These are phyloP conservation scores for Beauveria varroae DNA, from an alignment of 2,329 filamentous ascomycete species.

Conservation along the genomic window DNA sequence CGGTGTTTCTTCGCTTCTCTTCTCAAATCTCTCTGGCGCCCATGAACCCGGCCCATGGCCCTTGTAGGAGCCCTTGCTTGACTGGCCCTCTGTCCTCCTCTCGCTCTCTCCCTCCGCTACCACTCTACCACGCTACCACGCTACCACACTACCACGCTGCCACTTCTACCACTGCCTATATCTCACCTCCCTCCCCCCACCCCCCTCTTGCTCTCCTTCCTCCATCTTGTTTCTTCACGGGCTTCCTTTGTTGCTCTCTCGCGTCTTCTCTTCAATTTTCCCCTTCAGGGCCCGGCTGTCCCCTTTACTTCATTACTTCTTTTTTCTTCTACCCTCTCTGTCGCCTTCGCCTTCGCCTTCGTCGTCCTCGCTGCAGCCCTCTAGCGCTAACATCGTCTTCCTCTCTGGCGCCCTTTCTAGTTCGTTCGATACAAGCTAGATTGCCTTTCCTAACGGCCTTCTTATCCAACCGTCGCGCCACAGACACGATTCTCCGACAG, in stretches of 20 bases:
- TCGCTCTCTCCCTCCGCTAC: no score
- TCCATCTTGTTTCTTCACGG: slow-evolving; percentile 14
- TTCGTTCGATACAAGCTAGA: slow-evolving; percentile 10
- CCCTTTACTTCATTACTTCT: slow-evolving; percentile 24
- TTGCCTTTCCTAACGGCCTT: not conserved
- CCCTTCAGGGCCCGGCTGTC: slow-evolving; percentile 20
- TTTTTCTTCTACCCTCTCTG: slow-evolving; percentile 16
- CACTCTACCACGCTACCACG: no score
- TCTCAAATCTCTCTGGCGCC: not conserved
- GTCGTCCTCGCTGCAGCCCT: not conserved
- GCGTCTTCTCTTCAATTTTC: slow-evolving; percentile 6
- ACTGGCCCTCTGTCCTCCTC: no score
- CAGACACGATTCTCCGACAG: not conserved
- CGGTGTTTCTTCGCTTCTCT: not conserved
- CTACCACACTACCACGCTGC: no score
- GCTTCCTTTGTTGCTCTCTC: slow-evolving; percentile 10
- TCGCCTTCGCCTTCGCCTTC: not conserved
- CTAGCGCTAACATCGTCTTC: slow-evolving; percentile 18
- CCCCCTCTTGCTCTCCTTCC: slow-evolving; percentile 14
- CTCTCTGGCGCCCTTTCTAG: slow-evolving; percentile 15
- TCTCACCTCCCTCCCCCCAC: slow-evolving; percentile 19
- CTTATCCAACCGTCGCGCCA: not conserved
- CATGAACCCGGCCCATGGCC: no score
- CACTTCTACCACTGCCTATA: slow-evolving; percentile 10
- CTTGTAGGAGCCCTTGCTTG: no score